These are phyloP conservation scores for Yamadazyma takamatsuzukensis DNA, from an alignment of 805 yeast species.

Conservation along the genomic window DNA sequence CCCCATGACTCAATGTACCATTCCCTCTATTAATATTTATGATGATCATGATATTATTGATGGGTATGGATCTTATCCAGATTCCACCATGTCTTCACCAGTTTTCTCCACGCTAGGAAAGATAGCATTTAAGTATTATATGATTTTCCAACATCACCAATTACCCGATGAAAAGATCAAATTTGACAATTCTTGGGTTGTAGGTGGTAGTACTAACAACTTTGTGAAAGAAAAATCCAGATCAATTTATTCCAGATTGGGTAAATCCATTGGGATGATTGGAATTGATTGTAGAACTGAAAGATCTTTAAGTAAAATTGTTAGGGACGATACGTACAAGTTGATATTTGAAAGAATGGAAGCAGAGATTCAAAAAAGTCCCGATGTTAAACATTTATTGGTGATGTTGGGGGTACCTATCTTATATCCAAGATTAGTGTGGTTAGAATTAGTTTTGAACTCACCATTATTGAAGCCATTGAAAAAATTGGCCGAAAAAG, in stretches of 20 bases:
- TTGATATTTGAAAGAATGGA: constrained; percentile 56
- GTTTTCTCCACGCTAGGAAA: constrained; percentile 72
- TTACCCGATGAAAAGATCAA: constrained; percentile 38
- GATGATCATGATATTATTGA: constrained; percentile 98
- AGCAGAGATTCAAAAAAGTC: constrained; percentile 47
- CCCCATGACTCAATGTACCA: constrained; percentile 74
- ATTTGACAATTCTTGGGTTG: constrained; percentile 55
- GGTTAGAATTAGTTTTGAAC: constrained; percentile 76
- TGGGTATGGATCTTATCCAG: constrained; percentile 88
- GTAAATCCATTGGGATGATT: constrained; percentile 63
- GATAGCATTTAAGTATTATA: constrained; percentile 78
- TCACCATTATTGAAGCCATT: constrained; percentile 59
- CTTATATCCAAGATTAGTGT: constrained; percentile 88
- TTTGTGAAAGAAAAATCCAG: constrained; percentile 65
- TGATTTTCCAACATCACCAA: constrained; percentile 88
- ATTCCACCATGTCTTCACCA: constrained; percentile 66
- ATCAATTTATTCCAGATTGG: constrained; percentile 70
- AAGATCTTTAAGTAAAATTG: constrained; percentile 59
- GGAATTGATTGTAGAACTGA: constrained; percentile 96
- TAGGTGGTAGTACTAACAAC: constrained; percentile 50
- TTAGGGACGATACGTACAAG: constrained; percentile 54
- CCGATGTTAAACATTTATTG: constrained; percentile 68
- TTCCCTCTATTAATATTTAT: constrained; percentile 81
- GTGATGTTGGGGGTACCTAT: constrained; percentile 93
- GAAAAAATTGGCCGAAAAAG: constrained; percentile 54